These are phyloP conservation scores for Candida schatavii DNA, from an alignment of 805 yeast genomes.

Conservation along the genomic window DNA sequence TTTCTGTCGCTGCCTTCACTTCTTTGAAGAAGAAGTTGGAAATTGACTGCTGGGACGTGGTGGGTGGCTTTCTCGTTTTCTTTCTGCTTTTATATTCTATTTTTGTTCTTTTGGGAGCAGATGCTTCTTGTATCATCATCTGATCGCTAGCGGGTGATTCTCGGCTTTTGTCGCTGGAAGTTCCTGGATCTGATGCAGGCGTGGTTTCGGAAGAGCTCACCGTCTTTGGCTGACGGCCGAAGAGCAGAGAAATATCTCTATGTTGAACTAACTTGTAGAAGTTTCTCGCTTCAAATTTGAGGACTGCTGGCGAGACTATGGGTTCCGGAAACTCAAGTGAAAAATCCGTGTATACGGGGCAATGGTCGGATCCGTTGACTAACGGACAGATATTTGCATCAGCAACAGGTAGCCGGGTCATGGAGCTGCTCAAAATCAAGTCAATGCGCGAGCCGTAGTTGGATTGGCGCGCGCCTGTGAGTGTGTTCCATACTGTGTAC, in stretches of 20 bases:
- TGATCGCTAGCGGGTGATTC: not conserved
- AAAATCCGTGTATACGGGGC: constrained; percentile 81
- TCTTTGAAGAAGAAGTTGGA: constrained; percentile 19
- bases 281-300: constrained; percentile 53
- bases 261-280: constrained; percentile 40
- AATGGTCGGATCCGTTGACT: constrained; percentile 88
- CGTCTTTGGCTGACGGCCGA: constrained; percentile 12
- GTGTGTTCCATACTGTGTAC: constrained; percentile 92
- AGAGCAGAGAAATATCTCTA: constrained; percentile 33
- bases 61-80: constrained; percentile 6
- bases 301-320: constrained; percentile 14
- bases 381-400: constrained; percentile 63
- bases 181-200: not conserved
- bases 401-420: too few species aligned
- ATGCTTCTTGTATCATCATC: not conserved
- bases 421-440: constrained; percentile 56
- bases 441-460: constrained; percentile 91
- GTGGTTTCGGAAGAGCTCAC: not conserved
- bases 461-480: constrained; percentile 69
- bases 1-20: not conserved
- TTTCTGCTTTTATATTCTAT: constrained; percentile 20
- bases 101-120: constrained; percentile 8
- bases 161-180: not conserved
- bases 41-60: constrained; percentile 20
- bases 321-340: constrained; percentile 13